Conservation (phyloP, 345 rosid species). For the Linum lewisii region DNA sequence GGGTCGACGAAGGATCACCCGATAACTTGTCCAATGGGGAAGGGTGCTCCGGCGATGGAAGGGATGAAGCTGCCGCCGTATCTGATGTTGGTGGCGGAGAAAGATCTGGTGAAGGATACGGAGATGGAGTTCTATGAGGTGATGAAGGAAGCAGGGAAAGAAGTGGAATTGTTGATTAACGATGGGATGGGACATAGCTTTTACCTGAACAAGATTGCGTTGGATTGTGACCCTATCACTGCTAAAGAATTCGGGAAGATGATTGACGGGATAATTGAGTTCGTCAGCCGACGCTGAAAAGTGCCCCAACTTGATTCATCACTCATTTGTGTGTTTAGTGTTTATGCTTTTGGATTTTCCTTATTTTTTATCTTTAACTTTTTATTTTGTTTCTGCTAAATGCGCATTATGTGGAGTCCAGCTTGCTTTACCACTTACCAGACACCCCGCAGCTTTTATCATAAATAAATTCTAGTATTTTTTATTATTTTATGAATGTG, state of each 20-base stretch:
- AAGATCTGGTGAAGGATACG: slow-evolving; percentile 41
- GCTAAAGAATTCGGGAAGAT: slow-evolving; percentile 25
- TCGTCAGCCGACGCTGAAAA: slow-evolving; percentile 26
- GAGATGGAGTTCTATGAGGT: slow-evolving; percentile 52
- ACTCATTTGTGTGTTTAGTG: too few species aligned
- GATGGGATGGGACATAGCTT: slow-evolving; percentile 52
- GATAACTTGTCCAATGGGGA: slow-evolving; percentile 55
- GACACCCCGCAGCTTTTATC: too few species aligned
- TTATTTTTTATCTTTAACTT: too few species aligned
- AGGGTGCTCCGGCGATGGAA: slow-evolving; percentile 23
- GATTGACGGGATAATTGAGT: slow-evolving; percentile 27
- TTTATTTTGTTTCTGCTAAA: too few species aligned
- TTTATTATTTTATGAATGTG: too few species aligned
- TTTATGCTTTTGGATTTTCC: too few species aligned
- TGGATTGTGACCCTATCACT: slow-evolving; percentile 36
- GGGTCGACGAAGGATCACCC: slow-evolving; percentile 46
- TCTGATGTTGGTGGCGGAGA: slow-evolving; percentile 41
- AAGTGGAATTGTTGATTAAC: slow-evolving; percentile 36
- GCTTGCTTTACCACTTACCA: too few species aligned
- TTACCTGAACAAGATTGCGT: slow-evolving; percentile 44
- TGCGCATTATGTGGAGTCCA: too few species aligned
- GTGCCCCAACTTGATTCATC: too few species aligned
- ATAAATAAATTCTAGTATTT: too few species aligned
- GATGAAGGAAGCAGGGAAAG: slow-evolving; percentile 35
- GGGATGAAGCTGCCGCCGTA: slow-evolving; percentile 37